Evolutionary conservation across 75 land plant species (phyloP).

Genomic region (Sequoiadendron giganteum): DNA sequence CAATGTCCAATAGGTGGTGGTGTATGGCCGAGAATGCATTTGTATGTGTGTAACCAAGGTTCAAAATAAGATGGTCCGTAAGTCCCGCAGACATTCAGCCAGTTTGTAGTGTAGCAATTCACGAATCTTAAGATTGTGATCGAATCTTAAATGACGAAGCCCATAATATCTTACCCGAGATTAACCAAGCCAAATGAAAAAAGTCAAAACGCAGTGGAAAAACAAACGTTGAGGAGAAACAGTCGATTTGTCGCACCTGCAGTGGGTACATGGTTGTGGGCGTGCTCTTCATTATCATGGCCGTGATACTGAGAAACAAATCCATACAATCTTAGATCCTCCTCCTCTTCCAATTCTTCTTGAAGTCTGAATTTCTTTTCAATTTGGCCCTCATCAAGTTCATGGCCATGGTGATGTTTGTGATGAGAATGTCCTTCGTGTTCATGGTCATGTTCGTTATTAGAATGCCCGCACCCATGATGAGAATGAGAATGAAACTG

Average conservation of each 20-base stretch:
- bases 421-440: slow-evolving; percentile 21
- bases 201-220: neutral
- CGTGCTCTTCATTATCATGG: slow-evolving; percentile 19
- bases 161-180: neutral
- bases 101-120: neutral
- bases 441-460: slow-evolving; percentile 6
- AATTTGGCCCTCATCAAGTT: neutral
- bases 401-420: slow-evolving; percentile 20
- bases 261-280: neutral
- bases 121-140: neutral
- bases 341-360: slow-evolving; percentile 87
- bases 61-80: neutral
- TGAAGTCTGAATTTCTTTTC: slow-evolving; percentile 37
- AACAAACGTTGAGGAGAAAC: neutral
- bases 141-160: neutral
- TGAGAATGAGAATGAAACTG: slow-evolving; percentile 4
- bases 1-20: neutral
- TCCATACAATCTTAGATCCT: slow-evolving; percentile 60
- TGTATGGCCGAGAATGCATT: neutral
- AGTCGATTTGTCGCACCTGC: slow-evolving; percentile 1
- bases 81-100: neutral
- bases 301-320: slow-evolving; percentile 18
- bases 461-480: slow-evolving; percentile 13
- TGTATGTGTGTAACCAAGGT: neutral
- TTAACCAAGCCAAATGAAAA: neutral